Percentiles rank a stretch among this genome's conserved stretches.
Evolutionary conservation across 805 yeast genomes (phyloP).

Genomic region (Teunomyces gatunensis): DNA sequence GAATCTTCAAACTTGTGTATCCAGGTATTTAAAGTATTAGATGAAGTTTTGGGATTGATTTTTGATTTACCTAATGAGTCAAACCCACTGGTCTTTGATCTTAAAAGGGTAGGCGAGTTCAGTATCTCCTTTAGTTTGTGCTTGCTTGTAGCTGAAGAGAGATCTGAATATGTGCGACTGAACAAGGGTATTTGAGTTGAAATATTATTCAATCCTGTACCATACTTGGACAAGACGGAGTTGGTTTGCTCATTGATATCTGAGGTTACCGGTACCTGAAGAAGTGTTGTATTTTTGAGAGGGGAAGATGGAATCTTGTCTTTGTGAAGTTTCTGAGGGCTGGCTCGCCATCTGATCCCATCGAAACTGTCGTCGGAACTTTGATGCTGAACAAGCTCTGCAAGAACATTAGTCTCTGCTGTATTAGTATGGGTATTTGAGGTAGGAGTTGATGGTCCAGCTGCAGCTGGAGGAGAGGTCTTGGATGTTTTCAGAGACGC

Average conservation of each 20-base stretch:
- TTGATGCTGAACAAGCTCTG: slow-evolving; percentile 1
- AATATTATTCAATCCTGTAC: slow-evolving; percentile 31
- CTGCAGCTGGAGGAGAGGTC: not conserved
- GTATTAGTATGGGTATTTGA: not conserved
- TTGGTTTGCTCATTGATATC: slow-evolving; percentile 32
- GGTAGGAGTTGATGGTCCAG: not conserved
- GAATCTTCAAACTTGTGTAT: slow-evolving; percentile 26
- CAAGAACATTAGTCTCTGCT: slow-evolving; percentile 7
- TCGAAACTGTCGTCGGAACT: slow-evolving; percentile 42
- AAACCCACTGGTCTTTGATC: slow-evolving; percentile 38
- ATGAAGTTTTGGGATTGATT: not conserved
- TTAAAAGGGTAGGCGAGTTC: slow-evolving; percentile 31
- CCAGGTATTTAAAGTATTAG: slow-evolving; percentile 22
- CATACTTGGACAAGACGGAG: slow-evolving; percentile 42
- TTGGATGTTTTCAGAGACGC: not conserved
- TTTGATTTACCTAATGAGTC: slow-evolving; percentile 12
- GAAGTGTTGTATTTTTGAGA: slow-evolving; percentile 4
- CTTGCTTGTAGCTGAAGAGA: slow-evolving; percentile 13
- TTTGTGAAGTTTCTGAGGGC: slow-evolving; percentile 9
- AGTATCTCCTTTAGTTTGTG: slow-evolving; percentile 15
- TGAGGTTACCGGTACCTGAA: slow-evolving; percentile 7
- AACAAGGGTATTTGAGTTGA: slow-evolving; percentile 32
- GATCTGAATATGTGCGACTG: slow-evolving; percentile 34
- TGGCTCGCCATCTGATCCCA: slow-evolving; percentile 32
- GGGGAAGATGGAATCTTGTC: slow-evolving; percentile 11